Conservation (phyloP, 345 rosid genomes). For the Clarkia xantiana region DNA sequence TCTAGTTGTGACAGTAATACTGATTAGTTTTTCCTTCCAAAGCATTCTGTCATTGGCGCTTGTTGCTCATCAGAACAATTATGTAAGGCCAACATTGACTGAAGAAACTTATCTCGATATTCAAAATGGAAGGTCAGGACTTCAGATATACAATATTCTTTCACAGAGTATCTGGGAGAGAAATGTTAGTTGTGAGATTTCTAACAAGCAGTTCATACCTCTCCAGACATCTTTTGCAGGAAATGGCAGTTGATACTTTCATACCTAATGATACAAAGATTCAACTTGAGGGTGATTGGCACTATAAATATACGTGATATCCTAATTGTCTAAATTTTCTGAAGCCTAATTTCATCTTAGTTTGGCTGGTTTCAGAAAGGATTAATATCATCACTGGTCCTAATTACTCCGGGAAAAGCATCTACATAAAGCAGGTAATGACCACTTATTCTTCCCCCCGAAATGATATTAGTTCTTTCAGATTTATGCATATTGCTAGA, state of each 20-base stretch:
- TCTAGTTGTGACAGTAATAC: not conserved
- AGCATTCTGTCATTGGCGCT: conserved; percentile 74
- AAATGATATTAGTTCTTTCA: not conserved
- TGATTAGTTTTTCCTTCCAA: conserved; percentile 9
- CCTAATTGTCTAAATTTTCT: not conserved
- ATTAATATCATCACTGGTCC: conserved; percentile 89
- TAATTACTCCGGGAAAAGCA: conserved; percentile 94
- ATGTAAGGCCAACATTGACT: conserved; percentile 77
- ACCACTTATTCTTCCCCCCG: not conserved
- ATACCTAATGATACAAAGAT: conserved; percentile 82
- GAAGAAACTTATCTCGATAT: conserved; percentile 56
- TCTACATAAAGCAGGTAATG: conserved; percentile 79
- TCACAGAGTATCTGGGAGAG: not conserved
- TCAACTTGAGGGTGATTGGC: conserved; percentile 38
- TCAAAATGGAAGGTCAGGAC: conserved; percentile 66
- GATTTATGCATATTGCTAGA: no score
- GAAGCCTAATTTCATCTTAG: not conserved
- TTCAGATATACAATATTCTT: not conserved
- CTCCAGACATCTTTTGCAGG: conserved; percentile 91
- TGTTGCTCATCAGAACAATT: conserved; percentile 86
- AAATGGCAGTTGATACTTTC: conserved; percentile 91
- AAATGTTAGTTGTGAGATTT: not conserved
- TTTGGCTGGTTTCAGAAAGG: conserved; percentile 37
- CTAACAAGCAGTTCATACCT: conserved; percentile 1
- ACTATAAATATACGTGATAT: conserved; percentile 7